Conservation (phyloP, 257 asterid species). For the Capsicum chinense region DNA sequence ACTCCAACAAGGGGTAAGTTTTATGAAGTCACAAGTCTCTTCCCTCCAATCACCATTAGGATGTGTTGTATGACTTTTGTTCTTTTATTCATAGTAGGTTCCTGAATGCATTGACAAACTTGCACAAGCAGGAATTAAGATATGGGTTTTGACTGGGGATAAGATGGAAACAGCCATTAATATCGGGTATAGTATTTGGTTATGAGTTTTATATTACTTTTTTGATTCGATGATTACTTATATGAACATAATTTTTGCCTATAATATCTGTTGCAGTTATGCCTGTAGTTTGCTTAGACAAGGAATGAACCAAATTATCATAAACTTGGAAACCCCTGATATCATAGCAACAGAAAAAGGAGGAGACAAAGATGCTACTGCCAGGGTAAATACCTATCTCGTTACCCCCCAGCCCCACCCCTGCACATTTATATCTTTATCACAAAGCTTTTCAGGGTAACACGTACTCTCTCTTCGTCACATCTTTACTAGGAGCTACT, state of each 20-base stretch:
- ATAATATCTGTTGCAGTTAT: constrained; percentile 57
- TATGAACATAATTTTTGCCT: constrained; percentile 38
- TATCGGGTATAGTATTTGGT: constrained; percentile 61
- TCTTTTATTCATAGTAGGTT: constrained; percentile 53
- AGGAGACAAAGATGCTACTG: constrained; percentile 70
- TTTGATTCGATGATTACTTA: constrained; percentile 9
- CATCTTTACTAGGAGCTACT: not conserved
- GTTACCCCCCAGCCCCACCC: not conserved
- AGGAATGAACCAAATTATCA: constrained; percentile 87
- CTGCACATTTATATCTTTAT: not conserved
- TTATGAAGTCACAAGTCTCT: not conserved
- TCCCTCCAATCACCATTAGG: not conserved
- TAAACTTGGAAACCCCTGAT: constrained; percentile 73
- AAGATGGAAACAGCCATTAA: constrained; percentile 98
- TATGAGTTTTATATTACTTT: not conserved
- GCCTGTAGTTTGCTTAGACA: constrained; percentile 98
- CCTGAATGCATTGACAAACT: constrained; percentile 97
- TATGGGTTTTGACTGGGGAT: constrained; percentile 97
- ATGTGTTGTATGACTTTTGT: constrained; percentile 24
- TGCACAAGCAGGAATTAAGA: constrained; percentile 87
- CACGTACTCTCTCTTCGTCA: not conserved
- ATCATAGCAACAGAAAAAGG: constrained; percentile 70
- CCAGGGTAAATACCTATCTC: constrained; percentile 56
- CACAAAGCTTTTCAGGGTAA: not conserved
- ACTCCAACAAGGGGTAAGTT: constrained; percentile 93